Base-by-base conservation (phyloP, 192 early-diverging fungal genomes). In the Coemansia javaensis region DNA sequence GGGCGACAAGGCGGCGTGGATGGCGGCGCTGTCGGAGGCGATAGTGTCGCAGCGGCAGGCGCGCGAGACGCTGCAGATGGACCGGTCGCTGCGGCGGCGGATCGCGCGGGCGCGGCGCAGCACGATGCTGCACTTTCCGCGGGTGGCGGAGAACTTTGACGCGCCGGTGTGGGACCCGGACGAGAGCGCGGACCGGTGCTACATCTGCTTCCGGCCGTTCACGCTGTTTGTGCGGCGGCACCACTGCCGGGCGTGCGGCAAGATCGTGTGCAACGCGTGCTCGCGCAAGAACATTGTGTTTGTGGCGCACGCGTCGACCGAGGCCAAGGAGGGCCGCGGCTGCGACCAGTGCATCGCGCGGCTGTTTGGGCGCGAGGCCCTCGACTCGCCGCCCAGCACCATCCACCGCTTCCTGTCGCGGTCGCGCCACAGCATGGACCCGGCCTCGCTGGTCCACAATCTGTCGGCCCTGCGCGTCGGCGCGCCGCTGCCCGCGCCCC, bases 211-310 rank as follows among this genome's bases (percentile, higher is more conserved):
- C 27, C 77, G 82, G 33, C 81, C 76, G 15, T 91, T 91, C 56
- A 77, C 78, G 3, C 39, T 89, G 30, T 81, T 86, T 27, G 45
- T 77, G 46, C 78, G 88, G 4, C 83, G 81, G 55, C 87, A 89
- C 59, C 87, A 91, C 52, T 88, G 87, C 56, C 78, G 89, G 18
- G 79, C 79, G 1, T 91, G 89, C 53, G 89, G 89, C 16, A 83
- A 82, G 47, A 76, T 91, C 16, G 86, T 88, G n/a, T 91, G 89
- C 63, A 79, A 83, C 50, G 50, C 64, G 24, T 85, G 83, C 46
- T 85, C 83, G 31, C 69, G 79, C 47, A 73, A 81, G n/a, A 82
- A 73, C 74, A 75, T 54, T 31, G 40, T 75, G 32, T 69, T 64
- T 56, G 62, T 66, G 2, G 68, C 50, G 6, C 44, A 27, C 23